Base-by-base conservation (phyloP, 2,329 filamentous ascomycete genomes). In the Hirsutella minnesotensis region DNA sequence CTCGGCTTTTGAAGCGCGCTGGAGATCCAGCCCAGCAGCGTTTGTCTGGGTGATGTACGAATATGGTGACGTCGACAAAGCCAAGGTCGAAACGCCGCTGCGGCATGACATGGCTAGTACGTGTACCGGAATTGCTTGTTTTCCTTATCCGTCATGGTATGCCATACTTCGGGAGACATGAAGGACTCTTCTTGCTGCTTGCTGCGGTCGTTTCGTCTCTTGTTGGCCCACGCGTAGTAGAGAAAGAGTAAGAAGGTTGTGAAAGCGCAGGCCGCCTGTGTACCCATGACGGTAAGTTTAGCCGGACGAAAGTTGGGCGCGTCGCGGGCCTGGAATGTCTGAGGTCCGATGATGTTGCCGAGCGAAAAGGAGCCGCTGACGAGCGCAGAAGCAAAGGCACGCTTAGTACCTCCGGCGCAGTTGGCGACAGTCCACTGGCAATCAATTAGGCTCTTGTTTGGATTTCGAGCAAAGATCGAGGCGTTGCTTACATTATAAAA, bases 41-140 rank as follows among this genome's bases (percentile, higher is more conserved):
- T 12, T 7, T 27, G 7, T 7, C 12, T 27, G 24, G 12, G 24
- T 27, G 12, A 27, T 27, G 24, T 27, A 27, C 24, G 12, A 27
- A 12, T 7, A 27, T 7, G 24, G n/a, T n/a, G n/a, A n/a, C n/a
- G n/a, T n/a, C n/a, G n/a, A n/a, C n/a, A n/a, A n/a, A n/a, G n/a
- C n/a, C n/a, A n/a, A n/a, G n/a, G n/a, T n/a, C 4, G 33, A 35
- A 35, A 35, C 24, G 24, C 7, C 24, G 24, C 24, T 18, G 16
- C 12, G 15, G 15, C 5, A 9, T 16, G 33, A 3, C 9, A 24
- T 33, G 30, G 24, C 24, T 27, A 68, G 38, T 68, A 68, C 1
- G 61, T 61, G 51, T 79, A 79, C 39, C 72, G 65, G 54, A 79
- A 79, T 18, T 63, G 66, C 51, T 65, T 67, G 50, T 80, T 79